Evolutionary conservation across 2,329 filamentous ascomycete species (phyloP).

Genomic region (Aspergillus ustus): DNA sequence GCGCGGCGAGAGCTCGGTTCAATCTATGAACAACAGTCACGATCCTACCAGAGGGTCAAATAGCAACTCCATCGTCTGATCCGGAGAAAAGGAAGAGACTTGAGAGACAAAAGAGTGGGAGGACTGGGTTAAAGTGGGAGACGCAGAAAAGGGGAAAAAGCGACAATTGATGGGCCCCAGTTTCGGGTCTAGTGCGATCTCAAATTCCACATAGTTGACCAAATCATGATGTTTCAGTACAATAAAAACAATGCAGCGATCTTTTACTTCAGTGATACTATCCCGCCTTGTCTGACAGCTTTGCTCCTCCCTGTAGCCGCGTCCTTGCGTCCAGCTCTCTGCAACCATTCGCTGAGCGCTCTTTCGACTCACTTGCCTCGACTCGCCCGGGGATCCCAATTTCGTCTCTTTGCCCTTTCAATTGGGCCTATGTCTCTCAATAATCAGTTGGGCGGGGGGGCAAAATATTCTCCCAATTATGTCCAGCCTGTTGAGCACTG

Average conservation of each 20-base stretch:
- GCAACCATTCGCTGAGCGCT: conserved; percentile 8
- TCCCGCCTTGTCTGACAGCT: conserved; percentile 10
- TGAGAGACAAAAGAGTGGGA: conserved; percentile 20
- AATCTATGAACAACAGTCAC: conserved; percentile 29
- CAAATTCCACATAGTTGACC: conserved; percentile 10
- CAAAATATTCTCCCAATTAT: conserved; percentile 9
- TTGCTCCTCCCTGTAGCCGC: neutral
- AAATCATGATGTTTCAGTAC: conserved; percentile 15
- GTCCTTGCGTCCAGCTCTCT: conserved; percentile 13
- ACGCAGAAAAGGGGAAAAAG: conserved; percentile 19
- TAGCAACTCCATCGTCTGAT: conserved; percentile 25
- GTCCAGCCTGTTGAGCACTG: neutral
- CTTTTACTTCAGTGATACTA: conserved; percentile 4
- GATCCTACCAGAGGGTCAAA: conserved; percentile 36
- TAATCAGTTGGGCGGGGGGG: conserved; percentile 5
- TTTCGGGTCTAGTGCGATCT: conserved; percentile 18
- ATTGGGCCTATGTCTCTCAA: conserved; percentile 3
- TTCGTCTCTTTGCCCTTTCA: neutral
- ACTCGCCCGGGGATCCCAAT: conserved; percentile 8
- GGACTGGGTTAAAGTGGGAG: conserved; percentile 22
- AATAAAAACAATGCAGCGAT: conserved; percentile 8
- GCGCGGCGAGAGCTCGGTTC: conserved; percentile 13
- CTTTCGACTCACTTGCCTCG: neutral
- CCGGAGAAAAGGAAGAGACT: conserved; percentile 15
- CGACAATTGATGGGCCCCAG: neutral